phyloP scores from a whole-genome alignment of 2,329 filamentous ascomycete genomes.

The Volutella citrinella region DNA sequence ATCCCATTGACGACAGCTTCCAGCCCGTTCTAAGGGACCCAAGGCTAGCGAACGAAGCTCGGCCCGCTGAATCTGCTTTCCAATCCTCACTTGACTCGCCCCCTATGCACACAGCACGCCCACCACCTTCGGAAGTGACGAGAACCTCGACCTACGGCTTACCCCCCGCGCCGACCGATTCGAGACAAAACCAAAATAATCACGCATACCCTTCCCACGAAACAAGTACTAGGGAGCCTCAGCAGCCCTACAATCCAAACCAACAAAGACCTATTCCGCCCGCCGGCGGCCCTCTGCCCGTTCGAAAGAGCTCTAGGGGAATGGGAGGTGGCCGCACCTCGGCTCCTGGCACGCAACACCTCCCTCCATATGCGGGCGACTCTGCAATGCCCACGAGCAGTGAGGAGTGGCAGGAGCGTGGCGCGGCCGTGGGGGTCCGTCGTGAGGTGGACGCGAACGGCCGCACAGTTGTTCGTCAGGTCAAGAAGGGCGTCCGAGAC shows the following conservation, averaged over 20 bases:
- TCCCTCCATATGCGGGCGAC: conserved; percentile 36
- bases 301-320: conserved; percentile 73
- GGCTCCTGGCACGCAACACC: conserved; percentile 20
- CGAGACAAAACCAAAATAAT: conserved; percentile 39
- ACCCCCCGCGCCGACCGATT: conserved; percentile 59
- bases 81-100: conserved; percentile 14
- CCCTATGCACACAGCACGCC: conserved; percentile 10
- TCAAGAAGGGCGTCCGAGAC: conserved; percentile 97
- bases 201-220: conserved; percentile 70
- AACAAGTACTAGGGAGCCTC: conserved; percentile 59
- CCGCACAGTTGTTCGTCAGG: conserved; percentile 73
- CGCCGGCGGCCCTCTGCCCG: conserved; percentile 62
- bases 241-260: conserved; percentile 60
- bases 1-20: conserved; percentile 19
- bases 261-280: conserved; percentile 48
- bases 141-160: conserved; percentile 52
- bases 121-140: conserved; percentile 17
- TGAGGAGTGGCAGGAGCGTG: conserved; percentile 94
- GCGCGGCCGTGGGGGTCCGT: conserved; percentile 79
- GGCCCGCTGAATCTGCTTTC: no score
- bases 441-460: conserved; percentile 85
- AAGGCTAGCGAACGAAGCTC: conserved; percentile 15
- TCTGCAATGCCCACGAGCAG: conserved; percentile 54
- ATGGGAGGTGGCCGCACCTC: conserved; percentile 56
- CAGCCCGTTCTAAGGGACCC: conserved; percentile 20